Evolutionary conservation across 495 filamentous ascomycete genomes (phyloP).

Genomic region (Penicillium verhagenii): DNA sequence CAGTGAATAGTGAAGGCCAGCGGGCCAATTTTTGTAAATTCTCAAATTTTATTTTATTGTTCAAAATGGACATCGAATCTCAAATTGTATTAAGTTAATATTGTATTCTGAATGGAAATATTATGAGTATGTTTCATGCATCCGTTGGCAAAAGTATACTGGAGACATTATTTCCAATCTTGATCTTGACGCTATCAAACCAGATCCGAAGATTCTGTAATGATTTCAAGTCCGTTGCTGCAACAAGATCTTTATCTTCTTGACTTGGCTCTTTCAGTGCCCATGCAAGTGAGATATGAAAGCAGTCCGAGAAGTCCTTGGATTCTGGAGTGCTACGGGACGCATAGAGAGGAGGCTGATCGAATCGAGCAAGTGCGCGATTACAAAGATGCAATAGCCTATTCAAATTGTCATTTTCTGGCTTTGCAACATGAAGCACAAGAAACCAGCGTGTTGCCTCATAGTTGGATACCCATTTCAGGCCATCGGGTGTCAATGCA

Average conservation of each 20-base stretch:
- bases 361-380: constrained; percentile 51
- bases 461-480: constrained; percentile 70
- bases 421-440: constrained; percentile 60
- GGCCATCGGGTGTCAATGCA: constrained; percentile 34
- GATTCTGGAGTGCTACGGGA: neutral
- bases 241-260: constrained; percentile 26
- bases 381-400: constrained; percentile 66
- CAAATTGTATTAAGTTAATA: too few relatives aligned
- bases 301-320: constrained; percentile 50
- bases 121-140: neutral
- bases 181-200: constrained; percentile 60
- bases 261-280: constrained; percentile 42
- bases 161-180: constrained; percentile 73
- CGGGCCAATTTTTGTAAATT: neutral
- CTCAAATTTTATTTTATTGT: neutral
- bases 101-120: too few relatives aligned
- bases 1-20: too few relatives aligned
- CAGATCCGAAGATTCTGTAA: constrained; percentile 22
- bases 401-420: constrained; percentile 56
- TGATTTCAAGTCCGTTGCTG: constrained; percentile 29
- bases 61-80: neutral
- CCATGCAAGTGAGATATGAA: constrained; percentile 86
- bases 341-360: constrained; percentile 73
- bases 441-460: constrained; percentile 85
- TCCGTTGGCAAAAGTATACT: constrained; percentile 43